Conservation (phyloP, 2,329 filamentous ascomycete species). For the Cercospora sp. region DNA sequence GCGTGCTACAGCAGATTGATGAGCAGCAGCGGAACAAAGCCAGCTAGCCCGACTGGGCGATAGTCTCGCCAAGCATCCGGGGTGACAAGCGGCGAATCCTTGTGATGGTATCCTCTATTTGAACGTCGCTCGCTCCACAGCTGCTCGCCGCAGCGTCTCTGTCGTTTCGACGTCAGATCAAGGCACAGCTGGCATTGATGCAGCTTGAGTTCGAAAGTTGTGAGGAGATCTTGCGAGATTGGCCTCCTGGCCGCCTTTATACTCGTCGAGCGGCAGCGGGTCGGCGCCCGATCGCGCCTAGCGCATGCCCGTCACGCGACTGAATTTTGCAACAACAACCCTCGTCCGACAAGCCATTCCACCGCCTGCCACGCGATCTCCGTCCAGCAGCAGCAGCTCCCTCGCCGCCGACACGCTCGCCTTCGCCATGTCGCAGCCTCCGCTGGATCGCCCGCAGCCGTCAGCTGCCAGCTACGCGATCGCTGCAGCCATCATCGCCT, state of each 20-base stretch:
- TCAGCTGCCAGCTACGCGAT: slow-evolving; percentile 63
- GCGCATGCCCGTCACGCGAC: slow-evolving; percentile 1
- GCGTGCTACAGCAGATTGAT: background rate
- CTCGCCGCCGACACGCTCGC: background rate
- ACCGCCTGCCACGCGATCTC: background rate
- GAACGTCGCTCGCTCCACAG: slow-evolving; percentile 1
- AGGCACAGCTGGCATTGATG: background rate
- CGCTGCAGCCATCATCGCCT: slow-evolving; percentile 71
- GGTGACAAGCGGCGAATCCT: background rate
- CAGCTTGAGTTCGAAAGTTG: slow-evolving; percentile 24
- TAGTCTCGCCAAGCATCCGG: background rate
- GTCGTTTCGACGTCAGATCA: background rate
- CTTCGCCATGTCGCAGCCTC: slow-evolving; percentile 14
- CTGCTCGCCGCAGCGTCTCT: background rate
- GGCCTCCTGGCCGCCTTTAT: background rate
- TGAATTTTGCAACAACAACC: background rate
- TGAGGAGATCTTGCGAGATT: background rate
- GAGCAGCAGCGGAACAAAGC: background rate
- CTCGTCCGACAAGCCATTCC: slow-evolving; percentile 1
- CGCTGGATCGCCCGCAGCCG: slow-evolving; percentile 43
- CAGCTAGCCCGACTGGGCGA: background rate
- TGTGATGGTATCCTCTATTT: background rate
- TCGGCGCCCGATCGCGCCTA: background rate
- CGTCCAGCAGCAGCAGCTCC: background rate
- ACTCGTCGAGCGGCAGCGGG: background rate